Evolutionary conservation across 2,329 filamentous ascomycete species (phyloP).

Genomic region (Penicillium psychrosexuale): DNA sequence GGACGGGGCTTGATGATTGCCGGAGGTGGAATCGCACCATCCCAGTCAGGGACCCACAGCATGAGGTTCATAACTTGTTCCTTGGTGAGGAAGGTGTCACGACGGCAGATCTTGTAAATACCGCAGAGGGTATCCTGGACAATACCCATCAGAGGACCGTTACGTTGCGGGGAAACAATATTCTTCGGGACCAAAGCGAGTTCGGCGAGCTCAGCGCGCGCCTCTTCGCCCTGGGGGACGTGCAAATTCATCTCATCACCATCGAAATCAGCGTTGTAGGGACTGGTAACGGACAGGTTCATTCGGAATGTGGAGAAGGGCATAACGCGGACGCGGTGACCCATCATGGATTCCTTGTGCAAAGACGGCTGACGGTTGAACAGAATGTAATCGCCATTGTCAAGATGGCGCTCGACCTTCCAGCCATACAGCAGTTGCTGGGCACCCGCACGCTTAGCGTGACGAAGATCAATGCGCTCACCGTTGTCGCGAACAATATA

Average conservation of each 20-base stretch:
- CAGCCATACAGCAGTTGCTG: slow-evolving; percentile 92
- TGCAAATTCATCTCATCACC: slow-evolving; percentile 99
- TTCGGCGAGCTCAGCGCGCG: slow-evolving; percentile 88
- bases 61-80: slow-evolving; percentile 95
- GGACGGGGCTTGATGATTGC: slow-evolving; percentile 92
- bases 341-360: slow-evolving; percentile 99
- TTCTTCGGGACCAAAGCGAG: slow-evolving; percentile 97
- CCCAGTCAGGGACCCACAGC: slow-evolving; percentile 97
- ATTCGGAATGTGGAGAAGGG: slow-evolving; percentile 98
- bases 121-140: slow-evolving; percentile 97
- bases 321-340: slow-evolving; percentile 95
- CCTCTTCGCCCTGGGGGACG: slow-evolving; percentile 96
- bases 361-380: slow-evolving; percentile 99
- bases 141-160: slow-evolving; percentile 98
- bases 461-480: slow-evolving; percentile 88
- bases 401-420: slow-evolving; percentile 97
- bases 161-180: slow-evolving; percentile 96
- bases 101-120: slow-evolving; percentile 92
- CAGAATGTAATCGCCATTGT: slow-evolving; percentile 95
- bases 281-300: slow-evolving; percentile 94
- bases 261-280: slow-evolving; percentile 99
- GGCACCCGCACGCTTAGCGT: slow-evolving; percentile 76
- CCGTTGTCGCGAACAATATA: slow-evolving; percentile 94
- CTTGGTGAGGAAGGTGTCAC: slow-evolving; percentile 86
- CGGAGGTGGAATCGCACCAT: slow-evolving; percentile 86